Conservation (phyloP, 2,329 filamentous ascomycete genomes). For the Lasiodiplodia sp. region DNA sequence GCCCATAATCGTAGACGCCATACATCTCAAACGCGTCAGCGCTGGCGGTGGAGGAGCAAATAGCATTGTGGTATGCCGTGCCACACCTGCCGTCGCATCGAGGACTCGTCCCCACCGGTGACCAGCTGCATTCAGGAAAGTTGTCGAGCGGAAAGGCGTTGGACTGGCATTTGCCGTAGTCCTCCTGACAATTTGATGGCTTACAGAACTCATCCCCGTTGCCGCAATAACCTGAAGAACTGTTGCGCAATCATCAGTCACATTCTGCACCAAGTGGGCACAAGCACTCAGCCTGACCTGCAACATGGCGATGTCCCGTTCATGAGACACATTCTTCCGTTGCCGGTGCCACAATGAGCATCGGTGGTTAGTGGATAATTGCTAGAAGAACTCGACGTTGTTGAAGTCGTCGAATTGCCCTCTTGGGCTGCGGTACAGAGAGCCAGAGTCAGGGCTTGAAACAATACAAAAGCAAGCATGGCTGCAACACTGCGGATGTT, state of each 20-base stretch:
- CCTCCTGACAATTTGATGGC: background rate
- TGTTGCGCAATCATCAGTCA: background rate
- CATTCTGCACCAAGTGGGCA: background rate
- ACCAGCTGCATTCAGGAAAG: constrained; percentile 1
- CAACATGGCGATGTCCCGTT: constrained; percentile 7
- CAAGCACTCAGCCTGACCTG: background rate
- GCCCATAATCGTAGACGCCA: constrained; percentile 17
- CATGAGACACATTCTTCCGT: background rate
- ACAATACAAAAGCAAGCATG: too few relatives aligned
- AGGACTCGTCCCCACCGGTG: background rate
- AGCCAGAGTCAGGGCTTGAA: too few relatives aligned
- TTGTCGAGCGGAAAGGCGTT: background rate
- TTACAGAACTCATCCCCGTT: background rate
- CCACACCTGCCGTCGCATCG: constrained; percentile 26
- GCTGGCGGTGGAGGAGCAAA: background rate
- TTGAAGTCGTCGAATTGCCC: background rate
- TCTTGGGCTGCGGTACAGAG: too few relatives aligned
- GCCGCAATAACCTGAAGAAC: background rate
- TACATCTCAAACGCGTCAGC: background rate
- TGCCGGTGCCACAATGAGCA: background rate
- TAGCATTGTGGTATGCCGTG: background rate
- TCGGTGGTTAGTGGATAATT: background rate
- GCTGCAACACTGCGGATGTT: too few relatives aligned
- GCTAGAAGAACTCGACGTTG: background rate
- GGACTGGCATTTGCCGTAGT: background rate